Percentiles rank a stretch among this genome's conserved stretches.
Conservation (phyloP, 2,329 filamentous ascomycete species). For the Ophiostoma sp. region DNA sequence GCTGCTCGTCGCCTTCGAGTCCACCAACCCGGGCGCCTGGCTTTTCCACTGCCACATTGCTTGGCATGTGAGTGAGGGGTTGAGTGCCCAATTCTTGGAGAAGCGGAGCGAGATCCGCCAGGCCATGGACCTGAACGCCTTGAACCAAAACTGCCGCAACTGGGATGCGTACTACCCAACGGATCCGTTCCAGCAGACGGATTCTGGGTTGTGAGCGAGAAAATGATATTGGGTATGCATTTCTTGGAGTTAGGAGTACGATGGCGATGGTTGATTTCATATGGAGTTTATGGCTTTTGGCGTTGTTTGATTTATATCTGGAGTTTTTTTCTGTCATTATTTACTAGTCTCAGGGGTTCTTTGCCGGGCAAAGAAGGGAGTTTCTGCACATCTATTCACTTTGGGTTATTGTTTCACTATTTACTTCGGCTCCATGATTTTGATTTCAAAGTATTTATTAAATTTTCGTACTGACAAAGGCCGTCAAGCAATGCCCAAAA, state of each 20-base stretch:
- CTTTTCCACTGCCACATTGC: slow-evolving; percentile 48
- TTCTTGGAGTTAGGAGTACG: not conserved
- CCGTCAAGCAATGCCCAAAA: not conserved
- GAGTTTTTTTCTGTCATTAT: not conserved
- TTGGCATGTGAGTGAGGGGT: slow-evolving; percentile 48
- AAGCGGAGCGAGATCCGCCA: slow-evolving; percentile 24
- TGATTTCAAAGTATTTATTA: not conserved
- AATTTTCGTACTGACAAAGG: not conserved
- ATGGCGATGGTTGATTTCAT: not conserved
- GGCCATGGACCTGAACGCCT: slow-evolving; percentile 27
- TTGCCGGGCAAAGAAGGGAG: not conserved
- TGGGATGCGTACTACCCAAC: slow-evolving; percentile 27
- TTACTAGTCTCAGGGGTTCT: not conserved
- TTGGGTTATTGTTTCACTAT: too few species aligned
- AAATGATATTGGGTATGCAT: not conserved
- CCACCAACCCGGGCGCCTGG: slow-evolving; percentile 51
- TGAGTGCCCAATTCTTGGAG: slow-evolving; percentile 52
- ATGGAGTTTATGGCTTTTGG: not conserved
- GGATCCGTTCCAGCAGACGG: slow-evolving; percentile 28
- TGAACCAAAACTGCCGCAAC: slow-evolving; percentile 29
- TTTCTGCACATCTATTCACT: too few species aligned
- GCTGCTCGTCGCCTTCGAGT: slow-evolving; percentile 46
- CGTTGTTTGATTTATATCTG: not conserved
- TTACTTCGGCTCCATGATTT: too few species aligned
- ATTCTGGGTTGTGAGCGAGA: slow-evolving; percentile 22